phyloP scores from a whole-genome alignment of 306 rosid genomes.

The Senna siamea region DNA sequence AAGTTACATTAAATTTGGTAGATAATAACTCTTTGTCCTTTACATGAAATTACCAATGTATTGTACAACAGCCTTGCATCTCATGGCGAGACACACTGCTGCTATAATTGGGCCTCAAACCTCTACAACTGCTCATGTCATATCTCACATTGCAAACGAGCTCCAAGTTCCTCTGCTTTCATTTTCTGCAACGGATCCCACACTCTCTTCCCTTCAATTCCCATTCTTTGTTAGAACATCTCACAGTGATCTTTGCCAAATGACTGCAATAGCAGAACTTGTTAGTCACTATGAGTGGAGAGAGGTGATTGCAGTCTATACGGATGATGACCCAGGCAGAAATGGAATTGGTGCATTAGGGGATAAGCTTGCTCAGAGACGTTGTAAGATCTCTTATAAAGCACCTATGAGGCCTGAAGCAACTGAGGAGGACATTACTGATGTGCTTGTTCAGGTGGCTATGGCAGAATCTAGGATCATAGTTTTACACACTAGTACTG shows the following conservation, averaged over 20 bases:
- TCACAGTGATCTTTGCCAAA: constrained; percentile 74
- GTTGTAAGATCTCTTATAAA: constrained; percentile 81
- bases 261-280: constrained; percentile 89
- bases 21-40: constrained; percentile 29
- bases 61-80: constrained; percentile 64
- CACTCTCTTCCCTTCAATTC: constrained; percentile 86
- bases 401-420: constrained; percentile 68
- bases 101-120: constrained; percentile 95
- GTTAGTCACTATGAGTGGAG: constrained; percentile 74
- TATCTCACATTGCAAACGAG: constrained; percentile 90
- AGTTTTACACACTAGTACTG: constrained; percentile 61
- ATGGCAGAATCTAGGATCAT: constrained; percentile 79
- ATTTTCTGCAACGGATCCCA: constrained; percentile 80
- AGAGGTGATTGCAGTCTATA: constrained; percentile 83
- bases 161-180: constrained; percentile 87
- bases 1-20: not conserved
- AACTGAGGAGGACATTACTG: constrained; percentile 57
- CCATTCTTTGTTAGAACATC: constrained; percentile 83
- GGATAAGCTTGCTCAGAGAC: constrained; percentile 76
- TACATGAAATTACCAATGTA: not conserved
- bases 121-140: constrained; percentile 84
- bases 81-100: constrained; percentile 73
- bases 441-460: constrained; percentile 77
- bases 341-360: constrained; percentile 79
- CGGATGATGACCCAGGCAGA: constrained; percentile 90